Conservation (phyloP, 306 rosid species). For the Spatholobus suberectus region DNA sequence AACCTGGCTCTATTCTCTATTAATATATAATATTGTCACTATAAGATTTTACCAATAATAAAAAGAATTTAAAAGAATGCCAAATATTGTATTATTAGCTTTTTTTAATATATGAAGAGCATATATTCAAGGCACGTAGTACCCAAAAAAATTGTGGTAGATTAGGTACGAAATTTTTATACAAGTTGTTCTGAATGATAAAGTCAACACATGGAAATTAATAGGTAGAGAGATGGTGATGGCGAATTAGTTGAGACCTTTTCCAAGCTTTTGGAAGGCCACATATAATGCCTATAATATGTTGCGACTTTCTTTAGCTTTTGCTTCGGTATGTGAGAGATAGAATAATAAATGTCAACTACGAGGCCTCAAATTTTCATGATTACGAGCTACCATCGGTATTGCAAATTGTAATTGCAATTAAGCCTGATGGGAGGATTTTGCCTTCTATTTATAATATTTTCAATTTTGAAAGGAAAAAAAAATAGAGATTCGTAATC, state of each 20-base stretch:
- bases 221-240: constrained; percentile 21
- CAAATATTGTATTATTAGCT: background rate
- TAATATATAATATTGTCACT: too few relatives aligned
- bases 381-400: constrained; percentile 9
- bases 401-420: constrained; percentile 27
- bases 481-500: background rate
- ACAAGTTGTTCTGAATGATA: constrained; percentile 28
- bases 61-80: background rate
- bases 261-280: constrained; percentile 48
- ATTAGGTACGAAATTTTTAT: background rate
- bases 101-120: background rate
- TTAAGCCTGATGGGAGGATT: constrained; percentile 21
- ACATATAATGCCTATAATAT: background rate
- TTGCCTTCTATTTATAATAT: constrained; percentile 33
- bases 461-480: background rate
- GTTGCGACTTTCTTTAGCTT: background rate
- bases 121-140: constrained; percentile 9
- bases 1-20: too few relatives aligned
- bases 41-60: background rate
- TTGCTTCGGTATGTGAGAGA: background rate
- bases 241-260: constrained; percentile 29
- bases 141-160: background rate
- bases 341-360: constrained; percentile 19
- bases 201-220: constrained; percentile 67
- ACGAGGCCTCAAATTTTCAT: background rate